phyloP scores from a whole-genome alignment of 345 rosid genomes.

The Salix viminalis region DNA sequence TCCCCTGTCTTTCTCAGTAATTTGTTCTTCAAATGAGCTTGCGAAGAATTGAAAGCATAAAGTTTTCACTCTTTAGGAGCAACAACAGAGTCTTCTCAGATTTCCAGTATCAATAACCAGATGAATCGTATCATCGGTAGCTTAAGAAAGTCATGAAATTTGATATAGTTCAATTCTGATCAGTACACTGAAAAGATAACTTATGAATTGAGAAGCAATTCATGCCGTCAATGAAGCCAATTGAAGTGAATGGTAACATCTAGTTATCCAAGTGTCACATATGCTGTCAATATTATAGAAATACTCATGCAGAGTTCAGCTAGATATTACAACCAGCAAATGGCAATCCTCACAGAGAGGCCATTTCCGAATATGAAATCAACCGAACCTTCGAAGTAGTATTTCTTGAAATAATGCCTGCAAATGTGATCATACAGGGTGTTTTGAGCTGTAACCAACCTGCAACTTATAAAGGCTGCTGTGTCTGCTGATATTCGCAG shows the following conservation, averaged over 20 bases:
- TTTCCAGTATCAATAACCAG: no score
- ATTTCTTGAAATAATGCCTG: constrained; percentile 37
- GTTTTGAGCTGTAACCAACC: constrained; percentile 38
- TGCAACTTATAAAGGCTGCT: constrained; percentile 38
- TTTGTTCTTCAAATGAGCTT: no score
- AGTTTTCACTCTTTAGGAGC: no score
- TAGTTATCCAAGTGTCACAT: no score
- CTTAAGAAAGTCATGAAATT: no score
- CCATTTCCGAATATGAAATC: constrained; percentile 48
- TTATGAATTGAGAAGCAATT: constrained; percentile 25
- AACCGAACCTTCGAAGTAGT: constrained; percentile 42
- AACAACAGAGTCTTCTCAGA: no score
- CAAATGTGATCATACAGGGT: constrained; percentile 41
- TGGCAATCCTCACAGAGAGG: constrained; percentile 34
- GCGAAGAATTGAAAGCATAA: no score
- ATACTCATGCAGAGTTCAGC: not conserved
- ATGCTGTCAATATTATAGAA: no score
- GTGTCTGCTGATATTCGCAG: constrained; percentile 39
- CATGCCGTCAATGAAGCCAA: constrained; percentile 34
- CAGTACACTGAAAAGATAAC: not conserved
- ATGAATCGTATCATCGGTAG: no score
- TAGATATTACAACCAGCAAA: constrained; percentile 34
- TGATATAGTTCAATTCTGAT: no score
- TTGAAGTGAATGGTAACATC: constrained; percentile 24
- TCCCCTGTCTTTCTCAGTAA: no score